These are phyloP conservation scores for Tuber microsphaerosporum DNA, from an alignment of 495 filamentous ascomycete genomes.

Conservation along the genomic window DNA sequence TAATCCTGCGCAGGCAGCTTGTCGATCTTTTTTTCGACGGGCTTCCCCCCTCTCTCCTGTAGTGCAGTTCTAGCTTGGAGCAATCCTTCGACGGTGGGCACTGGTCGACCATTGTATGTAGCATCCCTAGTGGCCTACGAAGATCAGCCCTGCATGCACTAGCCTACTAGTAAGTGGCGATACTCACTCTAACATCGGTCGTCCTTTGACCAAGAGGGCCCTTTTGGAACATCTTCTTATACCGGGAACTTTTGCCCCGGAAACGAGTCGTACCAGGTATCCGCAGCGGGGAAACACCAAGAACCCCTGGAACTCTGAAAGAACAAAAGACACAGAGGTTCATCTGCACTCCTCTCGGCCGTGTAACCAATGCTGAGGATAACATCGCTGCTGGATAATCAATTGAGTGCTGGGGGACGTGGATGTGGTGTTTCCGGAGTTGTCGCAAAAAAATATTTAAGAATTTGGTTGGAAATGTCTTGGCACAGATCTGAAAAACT, in stretches of 20 bases:
- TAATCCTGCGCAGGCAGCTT: not conserved
- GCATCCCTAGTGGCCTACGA: not conserved
- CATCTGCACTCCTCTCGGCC: not conserved
- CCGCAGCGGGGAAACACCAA: not conserved
- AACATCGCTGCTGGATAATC: not conserved
- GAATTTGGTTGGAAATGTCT: not conserved
- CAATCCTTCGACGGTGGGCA: not conserved
- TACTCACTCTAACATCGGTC: not conserved
- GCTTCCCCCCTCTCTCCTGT: not conserved
- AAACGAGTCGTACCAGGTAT: not conserved
- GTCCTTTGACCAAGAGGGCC: not conserved
- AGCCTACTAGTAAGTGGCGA: not conserved
- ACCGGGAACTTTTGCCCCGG: not conserved
- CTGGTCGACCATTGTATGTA: not conserved
- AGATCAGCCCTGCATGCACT: not conserved
- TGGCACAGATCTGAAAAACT: not conserved
- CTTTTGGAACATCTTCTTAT: not conserved
- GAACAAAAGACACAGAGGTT: not conserved
- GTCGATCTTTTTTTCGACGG: not conserved
- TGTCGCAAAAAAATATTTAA: not conserved
- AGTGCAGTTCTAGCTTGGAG: not conserved
- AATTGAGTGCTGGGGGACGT: not conserved
- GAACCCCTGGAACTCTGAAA: not conserved
- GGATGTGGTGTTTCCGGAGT: not conserved
- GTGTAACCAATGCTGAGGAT: not conserved